Evolutionary conservation across 2,329 filamentous ascomycete species (phyloP), one percentile per base, ranked within the genome.

Genomic region (Xylaria arbuscula): DNA sequence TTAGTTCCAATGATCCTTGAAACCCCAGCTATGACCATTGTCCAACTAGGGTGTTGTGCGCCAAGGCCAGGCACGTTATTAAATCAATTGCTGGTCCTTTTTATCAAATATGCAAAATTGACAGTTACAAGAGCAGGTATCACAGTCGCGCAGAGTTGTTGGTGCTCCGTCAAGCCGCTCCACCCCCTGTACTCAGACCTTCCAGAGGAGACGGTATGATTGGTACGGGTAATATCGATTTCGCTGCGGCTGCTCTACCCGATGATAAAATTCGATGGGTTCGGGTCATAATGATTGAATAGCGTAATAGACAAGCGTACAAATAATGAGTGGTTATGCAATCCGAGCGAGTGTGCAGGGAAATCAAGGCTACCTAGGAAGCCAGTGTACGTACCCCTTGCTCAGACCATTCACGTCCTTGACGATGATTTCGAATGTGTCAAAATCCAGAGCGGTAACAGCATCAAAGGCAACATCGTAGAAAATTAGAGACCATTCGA

Each of bases 331-430:
- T 15, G 13, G 22, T 59, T 67, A 59, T 66, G 56, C 24, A 72
- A 71, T 65, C 72, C 75, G 72, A 76, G 75, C 75, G 73, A 76
- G 75, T 73, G 75, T 74, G 67, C 57, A 72, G 57, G 62, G 67
- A 79, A 78, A 78, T 72, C 42, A 74, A 76, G 72, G 78, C 88
- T 94, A 98, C 85, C 89, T 93, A 75, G 95, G 95, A 88, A 98
- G 94, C 92, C 92, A 92, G 84, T 90, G 89, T 84, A 99, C 96
- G 88, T 99, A 99, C 96, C 95, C 94, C 93, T 95, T 94, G 86
- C 92, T 96, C 78, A 91, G 83, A 72, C 94, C 94, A 84, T 94
- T 95, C 73, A 94, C 87, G 83, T 98, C 95, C 84, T 89, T 93
- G 72, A 99, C 86, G 74, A 94, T 87, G 76, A 99, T 84, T 80